Conservation (phyloP, 495 filamentous ascomycete species). For the Xylona heveae region DNA sequence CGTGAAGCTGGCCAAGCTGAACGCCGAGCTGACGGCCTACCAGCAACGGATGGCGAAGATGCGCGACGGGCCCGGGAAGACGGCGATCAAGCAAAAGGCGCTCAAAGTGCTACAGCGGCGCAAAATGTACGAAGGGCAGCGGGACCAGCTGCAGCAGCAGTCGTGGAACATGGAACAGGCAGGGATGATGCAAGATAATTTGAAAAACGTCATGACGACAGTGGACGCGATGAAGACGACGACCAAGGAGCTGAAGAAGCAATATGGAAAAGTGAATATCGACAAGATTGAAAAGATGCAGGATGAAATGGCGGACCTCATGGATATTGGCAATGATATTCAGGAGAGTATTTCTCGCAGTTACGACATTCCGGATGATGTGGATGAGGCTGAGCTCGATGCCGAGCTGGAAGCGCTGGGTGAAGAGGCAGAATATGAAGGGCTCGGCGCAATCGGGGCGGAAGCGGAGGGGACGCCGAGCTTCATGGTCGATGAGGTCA, state of each 20-base stretch:
- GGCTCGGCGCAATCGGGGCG: slow-evolving; percentile 27
- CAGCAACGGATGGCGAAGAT: slow-evolving; percentile 77
- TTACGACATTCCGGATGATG: slow-evolving; percentile 92
- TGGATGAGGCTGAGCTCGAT: slow-evolving; percentile 94
- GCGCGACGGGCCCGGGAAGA: slow-evolving; percentile 91
- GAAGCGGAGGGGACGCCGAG: slow-evolving; percentile 48
- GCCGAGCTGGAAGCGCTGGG: slow-evolving; percentile 90
- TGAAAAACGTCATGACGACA: slow-evolving; percentile 96
- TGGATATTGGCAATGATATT: slow-evolving; percentile 97
- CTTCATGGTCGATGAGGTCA: slow-evolving; percentile 69
- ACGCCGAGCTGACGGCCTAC: slow-evolving; percentile 75
- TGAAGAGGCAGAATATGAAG: slow-evolving; percentile 64
- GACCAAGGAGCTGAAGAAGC: slow-evolving; percentile 79
- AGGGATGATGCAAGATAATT: slow-evolving; percentile 96
- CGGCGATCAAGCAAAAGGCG: slow-evolving; percentile 80
- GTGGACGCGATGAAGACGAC: slow-evolving; percentile 94
- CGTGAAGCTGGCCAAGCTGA: slow-evolving; percentile 81
- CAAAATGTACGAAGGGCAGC: slow-evolving; percentile 85
- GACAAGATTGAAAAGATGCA: slow-evolving; percentile 96
- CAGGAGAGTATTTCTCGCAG: slow-evolving; percentile 85
- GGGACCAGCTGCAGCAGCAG: slow-evolving; percentile 85
- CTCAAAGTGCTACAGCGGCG: slow-evolving; percentile 91
- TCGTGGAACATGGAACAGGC: slow-evolving; percentile 99
- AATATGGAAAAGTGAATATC: slow-evolving; percentile 92
- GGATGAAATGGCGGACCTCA: slow-evolving; percentile 96